Evolutionary conservation across 2,329 filamentous ascomycete species (phyloP), one percentile per base, ranked within the genome.

Genomic region (Daldinia eschscholtzii): DNA sequence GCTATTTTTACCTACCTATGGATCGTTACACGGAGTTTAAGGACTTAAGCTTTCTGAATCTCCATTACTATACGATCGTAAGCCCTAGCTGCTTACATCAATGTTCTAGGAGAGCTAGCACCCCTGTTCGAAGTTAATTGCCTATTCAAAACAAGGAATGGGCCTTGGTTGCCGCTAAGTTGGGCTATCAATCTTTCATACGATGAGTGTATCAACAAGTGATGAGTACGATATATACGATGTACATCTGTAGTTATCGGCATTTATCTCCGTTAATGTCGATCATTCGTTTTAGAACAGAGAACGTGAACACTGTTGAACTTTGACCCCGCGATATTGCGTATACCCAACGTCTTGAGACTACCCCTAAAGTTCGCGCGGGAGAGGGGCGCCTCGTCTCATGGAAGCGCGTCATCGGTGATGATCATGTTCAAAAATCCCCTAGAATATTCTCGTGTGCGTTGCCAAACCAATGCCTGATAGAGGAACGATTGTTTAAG

Each of bases 21-120:
- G 26, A 50, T 18, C 2, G 46, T 33, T 33, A 50, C 26, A 18
- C 46, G 46, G 46, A 52, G 46, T 52, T 52, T 33, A 52, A 6
- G 46, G 46, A 30, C 26, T 30, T 52, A 52, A 52, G 46, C 30
- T 3, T 30, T 50, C 26, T 13, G 13, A 50, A 1, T 50, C 6
- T 50, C 46, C 9, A 10, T 37, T 10, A 33, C 26, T 15, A 52
- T 30, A 30, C 6, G 3, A 13, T 6, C 26, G 18, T 52, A 52
- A 52, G 46, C 46, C 28, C 46, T 52, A 52, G 12, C n/a, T n/a
- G 15, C 18, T 42, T 39, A 13, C 35, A 15, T 39, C 35, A 6
- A 42, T 6, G 5, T 18, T n/a, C n/a, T 15, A 18, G 15, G 9
- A 6, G 6, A n/a, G n/a, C 15, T 7, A 9, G n/a, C 2, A 42